A percentile compares a stretch with the other conserved stretches of the same genome.
Conservation (phyloP, 1,139 yeast species). For the Yueomyces sp. region DNA sequence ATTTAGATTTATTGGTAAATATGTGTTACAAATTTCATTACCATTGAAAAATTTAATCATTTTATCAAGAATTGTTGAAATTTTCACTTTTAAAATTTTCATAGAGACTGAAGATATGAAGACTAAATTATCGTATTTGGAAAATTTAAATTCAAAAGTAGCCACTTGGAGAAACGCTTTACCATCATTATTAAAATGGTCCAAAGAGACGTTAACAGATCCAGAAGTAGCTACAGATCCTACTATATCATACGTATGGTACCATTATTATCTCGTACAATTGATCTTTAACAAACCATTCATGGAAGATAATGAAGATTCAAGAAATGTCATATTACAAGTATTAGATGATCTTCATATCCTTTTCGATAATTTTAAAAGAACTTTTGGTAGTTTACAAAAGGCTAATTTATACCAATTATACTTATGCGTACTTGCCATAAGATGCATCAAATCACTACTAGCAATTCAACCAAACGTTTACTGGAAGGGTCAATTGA, state of each 20-base stretch:
- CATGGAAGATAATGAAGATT: conserved; percentile 26
- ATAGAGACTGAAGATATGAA: conserved; percentile 19
- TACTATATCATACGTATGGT: conserved; percentile 41
- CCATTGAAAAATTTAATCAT: conserved; percentile 37
- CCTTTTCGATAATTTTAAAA: conserved; percentile 17
- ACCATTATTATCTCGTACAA: conserved; percentile 44
- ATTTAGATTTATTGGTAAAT: conserved; percentile 24
- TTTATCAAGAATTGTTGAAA: conserved; percentile 43
- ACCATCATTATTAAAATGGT: conserved; percentile 41
- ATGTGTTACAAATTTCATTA: conserved; percentile 30
- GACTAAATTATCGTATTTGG: conserved; percentile 18
- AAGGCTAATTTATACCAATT: conserved; percentile 21
- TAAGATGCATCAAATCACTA: conserved; percentile 17
- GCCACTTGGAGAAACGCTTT: conserved; percentile 37
- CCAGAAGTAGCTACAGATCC: conserved; percentile 29
- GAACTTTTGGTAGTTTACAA: conserved; percentile 14
- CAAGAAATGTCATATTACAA: conserved; percentile 17
- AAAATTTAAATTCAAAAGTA: conserved; percentile 38
- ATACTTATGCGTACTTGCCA: conserved; percentile 23
- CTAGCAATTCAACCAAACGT: conserved; percentile 1
- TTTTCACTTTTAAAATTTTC: conserved; percentile 30
- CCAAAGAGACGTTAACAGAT: conserved; percentile 28
- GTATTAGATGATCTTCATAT: conserved; percentile 19
- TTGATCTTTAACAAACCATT: conserved; percentile 51
- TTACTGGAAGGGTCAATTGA: conserved; percentile 9